Evolutionary conservation across 345 rosid species (phyloP).

Genomic region (Kandelia obovata): DNA sequence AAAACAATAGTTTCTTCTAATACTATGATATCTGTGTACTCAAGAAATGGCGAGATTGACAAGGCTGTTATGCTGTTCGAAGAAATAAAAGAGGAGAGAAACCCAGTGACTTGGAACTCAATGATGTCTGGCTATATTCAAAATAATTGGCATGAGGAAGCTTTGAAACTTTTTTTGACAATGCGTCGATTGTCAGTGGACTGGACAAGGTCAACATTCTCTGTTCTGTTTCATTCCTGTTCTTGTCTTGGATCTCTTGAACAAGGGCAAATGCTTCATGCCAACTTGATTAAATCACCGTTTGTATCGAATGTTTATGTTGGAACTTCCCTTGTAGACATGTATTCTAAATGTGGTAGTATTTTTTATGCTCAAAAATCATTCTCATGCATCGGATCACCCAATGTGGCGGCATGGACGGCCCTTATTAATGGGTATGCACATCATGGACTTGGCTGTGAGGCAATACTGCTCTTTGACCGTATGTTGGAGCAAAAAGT

Average conservation of each 20-base stretch:
- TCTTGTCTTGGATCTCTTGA: slow-evolving; percentile 56
- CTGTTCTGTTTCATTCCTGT: slow-evolving; percentile 48
- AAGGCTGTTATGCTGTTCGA: slow-evolving; percentile 49
- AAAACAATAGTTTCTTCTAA: slow-evolving; percentile 43
- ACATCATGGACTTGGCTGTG: slow-evolving; percentile 49
- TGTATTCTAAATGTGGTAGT: slow-evolving; percentile 63
- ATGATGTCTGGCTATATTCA: slow-evolving; percentile 53
- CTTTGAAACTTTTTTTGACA: slow-evolving; percentile 34
- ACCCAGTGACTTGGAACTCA: slow-evolving; percentile 60
- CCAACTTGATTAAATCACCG: slow-evolving; percentile 45
- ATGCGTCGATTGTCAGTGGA: slow-evolving; percentile 32
- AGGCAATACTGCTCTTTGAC: slow-evolving; percentile 42
- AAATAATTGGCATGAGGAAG: slow-evolving; percentile 39
- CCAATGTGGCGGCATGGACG: slow-evolving; percentile 58
- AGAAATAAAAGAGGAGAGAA: slow-evolving; percentile 40
- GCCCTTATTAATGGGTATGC: slow-evolving; percentile 56
- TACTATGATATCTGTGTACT: slow-evolving; percentile 49
- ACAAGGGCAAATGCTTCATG: slow-evolving; percentile 48
- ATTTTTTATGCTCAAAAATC: slow-evolving; percentile 43
- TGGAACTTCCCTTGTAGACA: slow-evolving; percentile 54
- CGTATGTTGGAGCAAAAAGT: slow-evolving; percentile 38
- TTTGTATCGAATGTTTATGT: slow-evolving; percentile 45
- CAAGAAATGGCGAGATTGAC: slow-evolving; percentile 45
- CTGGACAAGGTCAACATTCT: slow-evolving; percentile 50
- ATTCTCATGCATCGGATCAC: slow-evolving; percentile 39